Base-by-base conservation (phyloP, 176 grass and related monocot species). In the Oryza rufipogon region DNA sequence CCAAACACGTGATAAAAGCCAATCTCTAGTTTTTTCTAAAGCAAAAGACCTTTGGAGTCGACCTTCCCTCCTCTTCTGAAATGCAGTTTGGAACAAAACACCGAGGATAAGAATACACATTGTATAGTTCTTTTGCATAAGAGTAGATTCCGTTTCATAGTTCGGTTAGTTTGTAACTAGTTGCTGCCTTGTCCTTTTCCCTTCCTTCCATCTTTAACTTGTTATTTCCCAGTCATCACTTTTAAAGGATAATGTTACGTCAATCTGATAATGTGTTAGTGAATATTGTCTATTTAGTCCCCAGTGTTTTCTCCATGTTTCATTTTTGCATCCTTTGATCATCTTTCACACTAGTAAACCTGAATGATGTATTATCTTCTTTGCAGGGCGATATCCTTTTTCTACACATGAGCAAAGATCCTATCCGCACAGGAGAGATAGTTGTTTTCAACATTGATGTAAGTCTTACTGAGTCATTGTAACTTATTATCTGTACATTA, bases 301-400 rank as follows among this genome's bases (percentile, higher is more conserved):
- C 23, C 5, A 16, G 5, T 70, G 41, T 74, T 16, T 11, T 30
- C 1, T 61, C n/a, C 4, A 13, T 23, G 19, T 16, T 4, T 13
- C 11, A 39, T 44, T 72, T 70, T 48, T 71, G n/a, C 66, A 32
- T 71, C 16, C 2, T 68, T 25, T 30, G 11, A 17, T 23, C n/a
- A 25, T 58, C 34, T 70, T 56, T 65, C 63, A 30, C 41, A 42
- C 16, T 58, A 5, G 13, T 68, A 5, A 63, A 6, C 11, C n/a
- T 11, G n/a, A 81, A 54, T 70, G n/a, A 70, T 49, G 11, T 49
- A 3, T 15, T 44, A 10, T 49, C 47, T 49, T 49, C 47, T 49
- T 49, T 49, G 12, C 78, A 94, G 89, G 92, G 92, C 51, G 92
- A 94, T 78, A 89, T 94, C 73, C 81, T 91, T 46, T 94, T 91